phyloP scores from a whole-genome alignment of 2,329 filamentous ascomycete genomes.

The Macrophomina tecta region DNA sequence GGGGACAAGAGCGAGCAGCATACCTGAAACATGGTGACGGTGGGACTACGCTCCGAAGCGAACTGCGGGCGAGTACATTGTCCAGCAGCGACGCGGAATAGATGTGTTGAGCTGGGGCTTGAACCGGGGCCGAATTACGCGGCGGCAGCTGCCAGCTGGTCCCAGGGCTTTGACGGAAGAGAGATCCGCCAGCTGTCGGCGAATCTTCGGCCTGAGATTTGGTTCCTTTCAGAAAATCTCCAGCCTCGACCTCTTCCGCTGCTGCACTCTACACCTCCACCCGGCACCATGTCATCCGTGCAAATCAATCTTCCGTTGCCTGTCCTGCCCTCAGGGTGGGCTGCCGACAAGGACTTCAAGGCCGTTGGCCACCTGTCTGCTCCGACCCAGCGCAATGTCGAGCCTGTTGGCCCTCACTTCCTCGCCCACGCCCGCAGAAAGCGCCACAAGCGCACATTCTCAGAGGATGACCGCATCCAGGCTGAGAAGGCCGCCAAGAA shows the following conservation, averaged over 20 bases:
- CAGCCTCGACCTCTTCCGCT: not conserved
- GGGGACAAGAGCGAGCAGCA: not conserved
- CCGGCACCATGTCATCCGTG: slow-evolving; percentile 66
- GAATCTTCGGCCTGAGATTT: not conserved
- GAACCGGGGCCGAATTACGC: slow-evolving; percentile 13
- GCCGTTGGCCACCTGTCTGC: slow-evolving; percentile 75
- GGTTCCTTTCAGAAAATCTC: slow-evolving; percentile 26
- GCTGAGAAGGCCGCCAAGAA: slow-evolving; percentile 95
- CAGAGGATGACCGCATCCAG: slow-evolving; percentile 97
- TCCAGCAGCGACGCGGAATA: slow-evolving; percentile 3
- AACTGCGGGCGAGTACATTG: slow-evolving; percentile 24
- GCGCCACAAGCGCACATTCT: slow-evolving; percentile 96
- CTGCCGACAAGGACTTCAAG: slow-evolving; percentile 91
- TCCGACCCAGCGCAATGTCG: slow-evolving; percentile 84
- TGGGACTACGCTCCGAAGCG: slow-evolving; percentile 22
- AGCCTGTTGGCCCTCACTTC: slow-evolving; percentile 97
- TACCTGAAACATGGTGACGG: slow-evolving; percentile 45
- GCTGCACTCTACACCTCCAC: not conserved
- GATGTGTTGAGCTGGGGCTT: slow-evolving; percentile 30
- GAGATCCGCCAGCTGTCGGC: slow-evolving; percentile 9
- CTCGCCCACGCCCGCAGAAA: slow-evolving; percentile 92
- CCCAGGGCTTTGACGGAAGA: slow-evolving; percentile 17
- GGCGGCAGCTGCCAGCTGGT: slow-evolving; percentile 22
- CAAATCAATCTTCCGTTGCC: slow-evolving; percentile 72
- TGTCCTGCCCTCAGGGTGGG: slow-evolving; percentile 79